phyloP scores from a whole-genome alignment of 441 rosid genomes.

The Macaranga tanarius region DNA sequence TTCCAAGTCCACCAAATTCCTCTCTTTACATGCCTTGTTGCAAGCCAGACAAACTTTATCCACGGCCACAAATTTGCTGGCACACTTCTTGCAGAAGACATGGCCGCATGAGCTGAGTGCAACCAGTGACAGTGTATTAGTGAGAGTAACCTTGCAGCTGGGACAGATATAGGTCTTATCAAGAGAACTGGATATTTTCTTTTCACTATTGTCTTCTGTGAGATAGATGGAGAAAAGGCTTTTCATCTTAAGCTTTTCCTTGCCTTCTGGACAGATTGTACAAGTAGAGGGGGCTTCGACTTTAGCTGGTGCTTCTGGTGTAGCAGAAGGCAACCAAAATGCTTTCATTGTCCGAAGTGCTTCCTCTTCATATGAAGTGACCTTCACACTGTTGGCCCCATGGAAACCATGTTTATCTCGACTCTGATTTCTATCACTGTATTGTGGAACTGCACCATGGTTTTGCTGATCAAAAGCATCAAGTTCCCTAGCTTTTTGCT shows the following conservation, averaged over 20 bases:
- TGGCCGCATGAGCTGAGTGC: conserved; percentile 77
- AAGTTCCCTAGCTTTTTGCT: conserved; percentile 72
- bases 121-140: conserved; percentile 62
- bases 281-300: conserved; percentile 55
- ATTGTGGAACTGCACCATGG: conserved; percentile 82
- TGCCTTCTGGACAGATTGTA: conserved; percentile 80
- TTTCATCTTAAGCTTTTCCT: conserved; percentile 75
- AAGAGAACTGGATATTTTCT: conserved; percentile 41
- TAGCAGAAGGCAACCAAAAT: conserved; percentile 93
- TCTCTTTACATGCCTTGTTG: conserved; percentile 57
- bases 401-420: conserved; percentile 78
- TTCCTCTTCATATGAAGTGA: conserved; percentile 80
- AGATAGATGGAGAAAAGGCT: conserved; percentile 61
- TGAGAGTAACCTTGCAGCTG: conserved; percentile 82
- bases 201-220: conserved; percentile 62
- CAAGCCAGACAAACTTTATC: conserved; percentile 80
- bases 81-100: conserved; percentile 84
- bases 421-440: conserved; percentile 54
- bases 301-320: conserved; percentile 78
- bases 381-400: conserved; percentile 89
- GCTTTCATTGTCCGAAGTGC: conserved; percentile 95
- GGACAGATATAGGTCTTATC: conserved; percentile 73
- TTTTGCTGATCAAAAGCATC: conserved; percentile 93
- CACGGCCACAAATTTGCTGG: conserved; percentile 53
- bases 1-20: conserved; percentile 58